phyloP scores from a whole-genome alignment of 2,329 filamentous ascomycete species.

The Elsinoe batatas region DNA sequence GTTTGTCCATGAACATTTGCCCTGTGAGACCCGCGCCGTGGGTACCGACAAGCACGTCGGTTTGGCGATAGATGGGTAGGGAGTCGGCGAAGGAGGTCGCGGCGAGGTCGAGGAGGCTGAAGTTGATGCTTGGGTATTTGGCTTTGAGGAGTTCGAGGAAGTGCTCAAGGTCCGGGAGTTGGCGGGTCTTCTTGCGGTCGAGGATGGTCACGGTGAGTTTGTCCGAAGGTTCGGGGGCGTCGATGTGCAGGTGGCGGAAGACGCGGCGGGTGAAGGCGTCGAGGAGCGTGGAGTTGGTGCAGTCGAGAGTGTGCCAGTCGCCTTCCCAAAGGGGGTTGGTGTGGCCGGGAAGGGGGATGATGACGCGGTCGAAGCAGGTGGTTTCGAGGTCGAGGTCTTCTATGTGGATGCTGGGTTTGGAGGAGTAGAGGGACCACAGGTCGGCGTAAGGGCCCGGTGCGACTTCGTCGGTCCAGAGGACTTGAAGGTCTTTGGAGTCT shows the following conservation, averaged over 20 bases:
- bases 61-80: conserved; percentile 14
- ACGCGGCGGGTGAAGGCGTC: conserved; percentile 11
- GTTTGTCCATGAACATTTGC: conserved; percentile 11
- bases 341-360: conserved; percentile 10
- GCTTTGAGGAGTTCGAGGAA: conserved; percentile 7
- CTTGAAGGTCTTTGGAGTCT: conserved; percentile 12
- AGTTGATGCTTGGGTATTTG: conserved; percentile 3
- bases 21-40: conserved; percentile 13
- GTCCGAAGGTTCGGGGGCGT: conserved; percentile 5
- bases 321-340: conserved; percentile 14
- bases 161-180: conserved; percentile 10
- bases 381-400: conserved; percentile 9
- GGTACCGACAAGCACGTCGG: conserved; percentile 11
- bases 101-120: conserved; percentile 12
- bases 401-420: conserved; percentile 13
- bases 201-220: conserved; percentile 10
- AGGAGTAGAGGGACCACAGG: conserved; percentile 9
- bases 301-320: conserved; percentile 12
- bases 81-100: conserved; percentile 18
- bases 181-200: conserved; percentile 10
- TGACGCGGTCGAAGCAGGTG: conserved; percentile 12
- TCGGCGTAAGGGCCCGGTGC: conserved; percentile 10
- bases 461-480: conserved; percentile 12
- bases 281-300: conserved; percentile 10
- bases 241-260: conserved; percentile 10